Evolutionary conservation across 2,329 filamentous ascomycete species (phyloP), one percentile per base, ranked within the genome.

Genomic region (Ophiostoma sp.): DNA sequence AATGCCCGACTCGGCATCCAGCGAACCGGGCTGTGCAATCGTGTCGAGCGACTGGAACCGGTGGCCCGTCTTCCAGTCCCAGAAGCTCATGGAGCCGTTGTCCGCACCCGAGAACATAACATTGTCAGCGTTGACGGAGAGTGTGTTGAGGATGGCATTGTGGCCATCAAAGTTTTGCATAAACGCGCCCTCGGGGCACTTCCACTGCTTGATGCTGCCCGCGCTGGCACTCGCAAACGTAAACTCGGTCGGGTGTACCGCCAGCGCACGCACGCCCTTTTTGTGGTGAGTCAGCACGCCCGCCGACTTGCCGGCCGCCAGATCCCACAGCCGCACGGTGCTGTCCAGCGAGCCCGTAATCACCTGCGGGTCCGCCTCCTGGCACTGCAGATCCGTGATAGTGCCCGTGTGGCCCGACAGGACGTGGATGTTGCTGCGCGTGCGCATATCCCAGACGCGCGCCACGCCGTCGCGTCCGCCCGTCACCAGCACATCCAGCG

Each of bases 131-230:
- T 99, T 99, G 41, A 95, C 93, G 62, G 93, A 87, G 65, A 99
- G 82, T 0, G 93, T 93, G 80, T 99, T 99, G 82, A 99, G 94
- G 78, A 99, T 96, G 72, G 93, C 88, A 76, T 97, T 97, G 77
- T 98, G 94, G 4, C 94, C 94, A 62, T 97, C 92, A 76, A 98
- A 98, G 78, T 98, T 98, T 79, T 97, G 94, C 95, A 99, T 99
- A 78, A 99, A 98, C 20, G 93, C 93, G 52, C 94, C 96, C 78
- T 97, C 93, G 1, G 96, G 96, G 75, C 94, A 98, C 79, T 98
- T 97, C 94, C 95, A 99, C 81, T 99, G 95, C 83, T 99, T 99
- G 81, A 99, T 97, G 78, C 91, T 94, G 33, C 91, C 91, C 0
- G 94, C 94, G 76, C 93, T 96, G 62, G 91, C 95, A 72, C 88